These are phyloP conservation scores for Holtermanniella nyarrowii DNA, from an alignment of 768 basidiomycete species.

Conservation along the genomic window DNA sequence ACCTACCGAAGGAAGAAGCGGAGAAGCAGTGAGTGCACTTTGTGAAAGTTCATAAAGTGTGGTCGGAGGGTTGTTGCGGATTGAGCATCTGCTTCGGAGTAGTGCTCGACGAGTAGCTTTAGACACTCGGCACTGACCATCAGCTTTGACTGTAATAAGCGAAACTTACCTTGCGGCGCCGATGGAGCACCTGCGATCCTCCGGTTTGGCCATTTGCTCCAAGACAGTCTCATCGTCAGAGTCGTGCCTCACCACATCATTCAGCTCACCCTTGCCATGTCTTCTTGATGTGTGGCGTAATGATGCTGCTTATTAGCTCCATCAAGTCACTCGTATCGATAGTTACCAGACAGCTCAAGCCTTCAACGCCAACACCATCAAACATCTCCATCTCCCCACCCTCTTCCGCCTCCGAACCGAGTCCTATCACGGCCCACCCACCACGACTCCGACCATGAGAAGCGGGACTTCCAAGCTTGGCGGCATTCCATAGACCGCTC, in stretches of 20 bases:
- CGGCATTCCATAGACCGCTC: constrained; percentile 21
- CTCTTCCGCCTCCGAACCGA: constrained; percentile 8
- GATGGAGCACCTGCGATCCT: constrained; percentile 24
- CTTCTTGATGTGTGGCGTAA: constrained; percentile 26
- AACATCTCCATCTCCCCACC: constrained; percentile 22
- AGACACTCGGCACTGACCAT: constrained; percentile 28
- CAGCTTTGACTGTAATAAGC: background rate
- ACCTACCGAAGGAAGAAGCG: constrained; percentile 29
- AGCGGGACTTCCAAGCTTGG: constrained; percentile 4
- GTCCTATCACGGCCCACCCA: constrained; percentile 25
- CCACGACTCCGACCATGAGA: background rate
- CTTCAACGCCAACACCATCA: constrained; percentile 27
- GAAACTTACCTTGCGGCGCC: constrained; percentile 24
- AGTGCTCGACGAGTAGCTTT: constrained; percentile 33
- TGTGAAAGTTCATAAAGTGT: constrained; percentile 25
- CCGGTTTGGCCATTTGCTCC: constrained; percentile 21
- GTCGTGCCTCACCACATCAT: background rate
- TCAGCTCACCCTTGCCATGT: constrained; percentile 23
- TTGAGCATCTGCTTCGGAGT: constrained; percentile 27
- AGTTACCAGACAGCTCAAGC: constrained; percentile 30
- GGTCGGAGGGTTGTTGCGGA: constrained; percentile 22
- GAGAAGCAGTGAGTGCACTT: constrained; percentile 24
- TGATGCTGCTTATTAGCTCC: constrained; percentile 13
- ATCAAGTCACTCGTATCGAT: background rate
- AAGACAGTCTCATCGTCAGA: constrained; percentile 16